A percentile compares a stretch with the other conserved stretches of the same genome.
phyloP scores from a whole-genome alignment of 176 grass and related monocot genomes.

The Echinochloa phyllopogon region DNA sequence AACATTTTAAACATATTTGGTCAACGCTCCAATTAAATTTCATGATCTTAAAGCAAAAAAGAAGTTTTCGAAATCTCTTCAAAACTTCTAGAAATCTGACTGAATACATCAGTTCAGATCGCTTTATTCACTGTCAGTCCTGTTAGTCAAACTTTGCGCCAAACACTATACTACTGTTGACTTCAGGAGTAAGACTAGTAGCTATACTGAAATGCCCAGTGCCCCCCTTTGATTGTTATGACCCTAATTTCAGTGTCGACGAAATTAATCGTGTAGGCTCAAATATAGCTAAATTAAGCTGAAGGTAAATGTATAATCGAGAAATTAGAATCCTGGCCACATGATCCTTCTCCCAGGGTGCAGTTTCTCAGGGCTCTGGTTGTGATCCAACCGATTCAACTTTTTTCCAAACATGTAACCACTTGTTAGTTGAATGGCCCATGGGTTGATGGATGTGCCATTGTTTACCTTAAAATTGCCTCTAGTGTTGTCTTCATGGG shows the following conservation, averaged over 20 bases:
- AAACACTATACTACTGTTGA: conserved; percentile 30
- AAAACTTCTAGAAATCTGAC: neutral
- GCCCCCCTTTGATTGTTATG: neutral
- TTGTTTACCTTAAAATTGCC: conserved; percentile 17
- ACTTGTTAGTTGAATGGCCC: conserved; percentile 37
- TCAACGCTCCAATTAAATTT: neutral
- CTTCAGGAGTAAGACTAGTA: neutral
- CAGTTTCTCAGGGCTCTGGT: conserved; percentile 2
- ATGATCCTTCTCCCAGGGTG: conserved; percentile 27
- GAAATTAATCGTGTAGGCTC: neutral
- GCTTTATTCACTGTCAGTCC: neutral
- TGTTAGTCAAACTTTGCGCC: conserved; percentile 38
- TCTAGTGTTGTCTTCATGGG: conserved; percentile 26
- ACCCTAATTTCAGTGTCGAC: neutral
- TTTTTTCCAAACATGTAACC: conserved; percentile 43
- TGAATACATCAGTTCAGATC: neutral
- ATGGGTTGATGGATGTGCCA: conserved; percentile 13
- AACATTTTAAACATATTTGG: too few relatives aligned
- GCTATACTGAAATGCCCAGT: neutral
- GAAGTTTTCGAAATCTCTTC: neutral
- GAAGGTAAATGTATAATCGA: neutral
- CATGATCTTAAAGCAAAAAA: neutral
- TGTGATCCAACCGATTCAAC: conserved; percentile 44
- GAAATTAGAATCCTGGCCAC: neutral
- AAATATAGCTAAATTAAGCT: neutral